A percentile compares a stretch with the other conserved stretches of the same genome.
These are phyloP conservation scores for Clavulina sp. DNA, from an alignment of 768 basidiomycete genomes.

Conservation along the genomic window DNA sequence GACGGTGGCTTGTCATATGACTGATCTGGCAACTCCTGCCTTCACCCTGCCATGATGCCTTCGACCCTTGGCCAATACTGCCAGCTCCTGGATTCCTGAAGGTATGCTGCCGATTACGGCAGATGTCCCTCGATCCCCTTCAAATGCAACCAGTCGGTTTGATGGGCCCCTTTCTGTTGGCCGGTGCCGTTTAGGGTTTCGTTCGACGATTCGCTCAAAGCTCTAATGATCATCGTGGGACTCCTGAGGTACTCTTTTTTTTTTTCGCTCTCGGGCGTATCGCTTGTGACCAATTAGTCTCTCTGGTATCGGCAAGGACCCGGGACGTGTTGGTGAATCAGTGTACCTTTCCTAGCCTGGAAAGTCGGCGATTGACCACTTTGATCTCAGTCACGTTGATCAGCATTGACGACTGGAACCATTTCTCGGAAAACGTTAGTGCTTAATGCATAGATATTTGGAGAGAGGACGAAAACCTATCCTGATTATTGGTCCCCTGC, in stretches of 20 bases:
- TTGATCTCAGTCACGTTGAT: constrained; percentile 43
- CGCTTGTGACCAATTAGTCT: not conserved
- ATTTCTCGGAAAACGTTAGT: constrained; percentile 47
- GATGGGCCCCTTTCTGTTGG: no score
- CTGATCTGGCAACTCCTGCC: no score
- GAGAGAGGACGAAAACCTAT: not conserved
- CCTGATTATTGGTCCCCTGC: constrained; percentile 13
- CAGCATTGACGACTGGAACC: constrained; percentile 76
- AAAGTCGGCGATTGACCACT: not conserved
- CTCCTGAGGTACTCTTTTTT: constrained; percentile 41
- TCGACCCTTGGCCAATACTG: not conserved
- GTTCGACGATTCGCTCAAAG: constrained; percentile 3
- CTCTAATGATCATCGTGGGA: constrained; percentile 62
- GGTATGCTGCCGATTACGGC: no score
- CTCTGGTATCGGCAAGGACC: constrained; percentile 32
- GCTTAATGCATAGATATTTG: not conserved
- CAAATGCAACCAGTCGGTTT: no score
- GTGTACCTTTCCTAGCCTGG: not conserved
- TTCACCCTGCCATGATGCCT: no score
- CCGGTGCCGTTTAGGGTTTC: no score
- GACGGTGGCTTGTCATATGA: no score
- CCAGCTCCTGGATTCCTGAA: constrained; percentile 1
- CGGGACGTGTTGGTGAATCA: constrained; percentile 50
- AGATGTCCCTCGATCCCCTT: no score
- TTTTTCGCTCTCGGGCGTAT: not conserved